phyloP scores from a whole-genome alignment of 2,329 filamentous ascomycete species.

The Botrytis aclada region DNA sequence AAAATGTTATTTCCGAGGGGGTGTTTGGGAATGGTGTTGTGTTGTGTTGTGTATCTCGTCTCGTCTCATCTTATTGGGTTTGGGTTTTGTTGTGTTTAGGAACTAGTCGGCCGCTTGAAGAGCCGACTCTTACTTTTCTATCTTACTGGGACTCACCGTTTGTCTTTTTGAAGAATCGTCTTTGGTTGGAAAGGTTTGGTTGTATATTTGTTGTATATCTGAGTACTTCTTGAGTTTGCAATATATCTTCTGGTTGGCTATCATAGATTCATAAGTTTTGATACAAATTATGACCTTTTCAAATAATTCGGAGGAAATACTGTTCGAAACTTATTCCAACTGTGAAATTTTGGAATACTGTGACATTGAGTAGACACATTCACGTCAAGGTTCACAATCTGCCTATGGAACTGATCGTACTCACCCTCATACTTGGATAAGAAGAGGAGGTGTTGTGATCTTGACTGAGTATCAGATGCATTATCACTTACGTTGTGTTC shows the following conservation, averaged over 20 bases:
- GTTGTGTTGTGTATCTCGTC: not conserved
- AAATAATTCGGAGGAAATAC: too few relatives aligned
- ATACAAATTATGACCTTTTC: too few relatives aligned
- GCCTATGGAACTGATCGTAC: too few relatives aligned
- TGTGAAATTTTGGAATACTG: too few relatives aligned
- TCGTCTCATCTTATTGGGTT: not conserved
- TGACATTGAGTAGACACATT: too few relatives aligned
- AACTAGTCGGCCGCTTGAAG: too few relatives aligned
- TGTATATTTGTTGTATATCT: not conserved
- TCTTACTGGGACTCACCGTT: not conserved
- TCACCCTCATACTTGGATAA: not conserved
- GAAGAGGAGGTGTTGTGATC: not conserved
- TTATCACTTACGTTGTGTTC: not conserved
- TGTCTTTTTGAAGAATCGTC: not conserved
- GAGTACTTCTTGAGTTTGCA: not conserved
- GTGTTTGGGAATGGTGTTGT: not conserved
- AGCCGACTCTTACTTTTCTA: too few relatives aligned
- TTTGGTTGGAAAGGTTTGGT: not conserved
- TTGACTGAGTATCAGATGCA: not conserved
- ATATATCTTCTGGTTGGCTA: too few relatives aligned
- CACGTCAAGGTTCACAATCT: not conserved
- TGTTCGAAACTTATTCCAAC: rapidly evolving
- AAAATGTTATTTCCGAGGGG: not conserved
- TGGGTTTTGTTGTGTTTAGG: not conserved
- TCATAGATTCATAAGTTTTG: not conserved